A percentile compares a stretch with the other conserved stretches of the same genome.
Evolutionary conservation across 2,329 filamentous ascomycete species (phyloP).

Genomic region (Clonostachys rosea): DNA sequence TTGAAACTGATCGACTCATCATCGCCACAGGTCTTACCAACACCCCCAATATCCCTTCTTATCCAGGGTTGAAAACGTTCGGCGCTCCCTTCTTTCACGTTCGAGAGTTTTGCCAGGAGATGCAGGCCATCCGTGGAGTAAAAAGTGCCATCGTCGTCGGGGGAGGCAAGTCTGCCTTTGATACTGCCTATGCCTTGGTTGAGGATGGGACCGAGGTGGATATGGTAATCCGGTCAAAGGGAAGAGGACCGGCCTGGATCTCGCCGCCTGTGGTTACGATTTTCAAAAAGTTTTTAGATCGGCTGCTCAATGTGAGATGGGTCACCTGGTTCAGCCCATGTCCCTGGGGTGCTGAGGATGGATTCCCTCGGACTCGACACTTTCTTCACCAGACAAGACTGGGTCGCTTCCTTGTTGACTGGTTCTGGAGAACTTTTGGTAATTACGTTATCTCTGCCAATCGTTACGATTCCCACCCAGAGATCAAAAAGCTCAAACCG

Average conservation of each 20-base stretch:
- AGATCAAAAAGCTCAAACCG: slow-evolving; percentile 31
- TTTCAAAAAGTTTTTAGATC: slow-evolving; percentile 54
- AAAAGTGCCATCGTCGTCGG: slow-evolving; percentile 44
- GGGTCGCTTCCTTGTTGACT: slow-evolving; percentile 38
- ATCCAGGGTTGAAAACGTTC: slow-evolving; percentile 28
- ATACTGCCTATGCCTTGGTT: slow-evolving; percentile 50
- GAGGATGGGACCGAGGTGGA: slow-evolving; percentile 40
- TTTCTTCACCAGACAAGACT: slow-evolving; percentile 45
- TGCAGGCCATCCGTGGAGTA: slow-evolving; percentile 16
- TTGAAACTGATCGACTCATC: slow-evolving; percentile 31
- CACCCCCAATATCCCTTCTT: slow-evolving; percentile 30
- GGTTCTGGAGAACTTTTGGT: slow-evolving; percentile 43
- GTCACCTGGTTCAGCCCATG: slow-evolving; percentile 64
- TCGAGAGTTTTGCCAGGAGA: slow-evolving; percentile 28
- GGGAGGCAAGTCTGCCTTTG: slow-evolving; percentile 52
- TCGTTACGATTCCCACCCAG: slow-evolving; percentile 35
- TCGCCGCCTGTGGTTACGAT: slow-evolving; percentile 56
- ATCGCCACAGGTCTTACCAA: slow-evolving; percentile 44
- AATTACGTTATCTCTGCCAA: slow-evolving; percentile 39
- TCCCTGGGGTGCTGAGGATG: slow-evolving; percentile 55
- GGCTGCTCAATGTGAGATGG: slow-evolving; percentile 46
- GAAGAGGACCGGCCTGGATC: slow-evolving; percentile 51
- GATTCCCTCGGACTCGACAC: slow-evolving; percentile 36
- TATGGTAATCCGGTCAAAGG: slow-evolving; percentile 41
- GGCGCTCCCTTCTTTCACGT: slow-evolving; percentile 33